Percentiles rank a stretch among this genome's conserved stretches.
These are phyloP conservation scores for Fragilariopsis cylindrus DNA, from an alignment of 108 stramenopile genomes.

Conservation along the genomic window DNA sequence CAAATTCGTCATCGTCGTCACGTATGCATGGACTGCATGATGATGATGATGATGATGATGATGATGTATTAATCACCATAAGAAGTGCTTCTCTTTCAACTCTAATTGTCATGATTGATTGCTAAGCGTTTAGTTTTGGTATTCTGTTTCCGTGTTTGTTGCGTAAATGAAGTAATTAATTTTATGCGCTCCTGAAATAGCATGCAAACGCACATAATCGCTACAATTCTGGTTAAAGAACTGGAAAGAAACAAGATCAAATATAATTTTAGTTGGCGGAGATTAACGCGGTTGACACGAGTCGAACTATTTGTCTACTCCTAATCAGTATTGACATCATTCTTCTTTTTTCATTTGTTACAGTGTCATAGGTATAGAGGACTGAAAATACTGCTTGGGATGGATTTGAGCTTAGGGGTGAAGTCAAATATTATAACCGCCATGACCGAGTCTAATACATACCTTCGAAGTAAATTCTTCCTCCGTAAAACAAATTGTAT, in stretches of 20 bases:
- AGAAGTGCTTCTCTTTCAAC: constrained; percentile 72
- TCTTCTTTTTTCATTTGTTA: too few species aligned
- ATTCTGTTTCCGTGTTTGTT: constrained; percentile 3
- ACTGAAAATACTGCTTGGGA: too few species aligned
- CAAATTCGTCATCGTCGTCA: constrained; percentile 30
- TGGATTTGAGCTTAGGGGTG: too few species aligned
- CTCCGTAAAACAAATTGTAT: too few species aligned
- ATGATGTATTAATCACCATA: constrained; percentile 37
- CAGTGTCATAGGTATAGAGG: too few species aligned
- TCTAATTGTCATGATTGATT: constrained; percentile 68
- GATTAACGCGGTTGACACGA: constrained; percentile 7
- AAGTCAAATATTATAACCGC: too few species aligned
- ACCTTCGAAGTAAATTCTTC: too few species aligned
- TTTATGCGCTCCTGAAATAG: not conserved
- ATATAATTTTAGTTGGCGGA: constrained; percentile 6
- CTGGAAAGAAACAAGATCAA: not conserved
- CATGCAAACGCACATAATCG: not conserved
- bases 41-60: constrained; percentile 25
- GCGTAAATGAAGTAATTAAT: not conserved
- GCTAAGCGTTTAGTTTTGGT: not conserved
- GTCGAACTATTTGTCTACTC: not conserved
- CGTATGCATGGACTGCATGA: constrained; percentile 17
- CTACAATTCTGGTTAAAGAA: not conserved
- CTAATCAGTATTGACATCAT: too few species aligned
- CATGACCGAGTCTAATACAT: too few species aligned